Evolutionary conservation across 140 eudicot genomes (phyloP), one percentile per base, ranked within the genome.

Genomic region (Flaveria floridana): DNA sequence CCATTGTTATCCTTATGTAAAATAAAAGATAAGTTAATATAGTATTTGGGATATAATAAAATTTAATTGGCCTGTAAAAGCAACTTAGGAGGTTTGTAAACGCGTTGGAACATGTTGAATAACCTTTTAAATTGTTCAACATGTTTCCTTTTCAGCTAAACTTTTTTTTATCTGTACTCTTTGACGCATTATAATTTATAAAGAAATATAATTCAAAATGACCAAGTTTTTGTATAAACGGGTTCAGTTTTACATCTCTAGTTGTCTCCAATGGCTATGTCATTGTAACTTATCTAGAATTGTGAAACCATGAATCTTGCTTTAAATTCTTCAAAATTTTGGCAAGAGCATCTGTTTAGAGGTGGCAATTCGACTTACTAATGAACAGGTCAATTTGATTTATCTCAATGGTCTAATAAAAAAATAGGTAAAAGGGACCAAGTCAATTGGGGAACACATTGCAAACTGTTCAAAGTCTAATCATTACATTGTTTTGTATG

Each of bases 181-280:
- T 26, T 62, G 20, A 26, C 44, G 11, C 5, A 15, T 64, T 30
- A 30, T 2, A 28, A 30, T 14, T 64, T 30, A 30, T 2, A 28
- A 30, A 28, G 21, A 28, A 64, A 64, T 64, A 26, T 64, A 64
- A 30, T n/a, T 23, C 69, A 30, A 64, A 64, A 64, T 34, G 70
- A 30, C 14, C 14, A 1, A 30, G 14, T 30, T 64, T 6, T 20
- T 0, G 14, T 56, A 56, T 56, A 7, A 19, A 18, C 63, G 28
- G 28, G 20, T 19, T 18, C 34, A 34, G 11, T 12, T 30, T 30
- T 23, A 18, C 65, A 0, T 30, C 63, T 26, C 64, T 70, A 51
- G 63, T n/a, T 50, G 14, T 42, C 61, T 69, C 65, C 62, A 19
- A 19, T 55, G 26, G 62, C 26, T 55, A 8, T 50, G 19, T 15